Conservation (phyloP, 352 stramenopile genomes). For the Globisporangium ultimum region DNA sequence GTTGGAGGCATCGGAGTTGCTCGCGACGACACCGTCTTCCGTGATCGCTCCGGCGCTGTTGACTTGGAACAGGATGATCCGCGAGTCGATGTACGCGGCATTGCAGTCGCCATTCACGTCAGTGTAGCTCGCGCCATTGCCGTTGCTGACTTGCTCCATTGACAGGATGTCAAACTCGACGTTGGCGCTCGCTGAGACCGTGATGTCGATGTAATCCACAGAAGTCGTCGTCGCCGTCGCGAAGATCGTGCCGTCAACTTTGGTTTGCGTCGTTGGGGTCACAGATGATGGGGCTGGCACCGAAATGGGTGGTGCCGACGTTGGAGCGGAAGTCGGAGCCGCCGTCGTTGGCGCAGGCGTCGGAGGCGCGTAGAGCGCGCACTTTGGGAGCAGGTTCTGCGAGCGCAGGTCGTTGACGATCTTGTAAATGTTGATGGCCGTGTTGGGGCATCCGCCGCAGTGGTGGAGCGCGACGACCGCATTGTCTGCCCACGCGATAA, state of each 20-base stretch:
- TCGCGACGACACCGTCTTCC: constrained; percentile 21
- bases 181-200: constrained; percentile 24
- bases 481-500: constrained; percentile 60
- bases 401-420: constrained; percentile 50
- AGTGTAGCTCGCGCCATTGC: constrained; percentile 21
- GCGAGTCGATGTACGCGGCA: constrained; percentile 58
- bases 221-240: constrained; percentile 47
- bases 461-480: constrained; percentile 66
- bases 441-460: constrained; percentile 75
- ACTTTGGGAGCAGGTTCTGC: constrained; percentile 36
- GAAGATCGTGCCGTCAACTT: constrained; percentile 61
- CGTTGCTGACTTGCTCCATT: constrained; percentile 36
- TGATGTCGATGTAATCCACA: constrained; percentile 70
- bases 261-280: constrained; percentile 19
- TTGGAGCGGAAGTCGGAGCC: constrained; percentile 15
- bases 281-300: constrained; percentile 9
- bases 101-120: constrained; percentile 76
- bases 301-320: constrained; percentile 7
- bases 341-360: constrained; percentile 6
- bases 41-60: constrained; percentile 12
- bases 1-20: constrained; percentile 44
- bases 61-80: constrained; percentile 51
- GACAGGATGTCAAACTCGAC: constrained; percentile 69
- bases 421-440: constrained; percentile 62
- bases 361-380: constrained; percentile 24